Percentiles rank a stretch among this genome's conserved stretches.
Evolutionary conservation across 495 filamentous ascomycete genomes (phyloP).

Genomic region (Penicillium pulvis): DNA sequence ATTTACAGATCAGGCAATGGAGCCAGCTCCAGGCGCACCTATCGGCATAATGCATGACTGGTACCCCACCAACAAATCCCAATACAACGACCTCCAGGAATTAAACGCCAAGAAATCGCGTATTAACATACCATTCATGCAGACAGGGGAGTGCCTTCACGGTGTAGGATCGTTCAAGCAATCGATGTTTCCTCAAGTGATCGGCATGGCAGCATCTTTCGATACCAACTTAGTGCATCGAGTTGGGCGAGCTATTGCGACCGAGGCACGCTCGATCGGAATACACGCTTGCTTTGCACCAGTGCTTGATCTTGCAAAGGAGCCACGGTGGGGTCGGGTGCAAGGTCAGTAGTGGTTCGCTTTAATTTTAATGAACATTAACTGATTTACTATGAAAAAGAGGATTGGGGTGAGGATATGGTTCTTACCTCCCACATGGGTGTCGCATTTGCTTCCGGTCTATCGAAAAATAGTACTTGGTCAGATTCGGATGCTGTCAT

Average conservation of each 20-base stretch:
- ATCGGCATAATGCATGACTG: conserved; percentile 17
- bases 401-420: conserved; percentile 16
- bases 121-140: conserved; percentile 11
- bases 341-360: conserved; percentile 7
- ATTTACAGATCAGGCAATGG: conserved; percentile 10
- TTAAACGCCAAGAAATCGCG: conserved; percentile 7
- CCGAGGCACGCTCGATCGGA: conserved; percentile 15
- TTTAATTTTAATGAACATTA: no score
- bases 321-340: conserved; percentile 14
- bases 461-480: conserved; percentile 16
- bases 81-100: conserved; percentile 13
- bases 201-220: conserved; percentile 14
- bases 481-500: conserved; percentile 13
- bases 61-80: conserved; percentile 16
- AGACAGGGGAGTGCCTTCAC: conserved; percentile 14
- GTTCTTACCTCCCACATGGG: conserved; percentile 13
- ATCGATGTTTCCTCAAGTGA: conserved; percentile 14
- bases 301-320: conserved; percentile 16
- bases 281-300: conserved; percentile 14
- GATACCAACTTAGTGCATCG: conserved; percentile 11
- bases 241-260: conserved; percentile 10
- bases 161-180: conserved; percentile 17
- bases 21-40: conserved; percentile 9
- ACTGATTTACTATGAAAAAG: no score
- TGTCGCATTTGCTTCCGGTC: conserved; percentile 10